Evolutionary conservation across 108 stramenopile genomes (phyloP).

Genomic region (Chaetoceros muelleri): DNA sequence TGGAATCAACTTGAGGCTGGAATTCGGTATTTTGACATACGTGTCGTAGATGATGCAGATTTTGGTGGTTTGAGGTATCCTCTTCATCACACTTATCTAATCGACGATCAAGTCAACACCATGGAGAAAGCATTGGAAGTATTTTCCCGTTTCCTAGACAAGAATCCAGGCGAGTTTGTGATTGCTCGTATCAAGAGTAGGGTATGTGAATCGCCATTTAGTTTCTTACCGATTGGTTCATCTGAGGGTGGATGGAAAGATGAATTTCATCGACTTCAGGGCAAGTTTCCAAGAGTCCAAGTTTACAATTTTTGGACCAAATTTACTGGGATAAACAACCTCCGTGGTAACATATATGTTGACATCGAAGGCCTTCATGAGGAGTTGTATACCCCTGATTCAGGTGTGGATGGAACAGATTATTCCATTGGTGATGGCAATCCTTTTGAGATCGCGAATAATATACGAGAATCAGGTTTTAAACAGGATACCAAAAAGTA

Average conservation of each 20-base stretch:
- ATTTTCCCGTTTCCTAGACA: background rate
- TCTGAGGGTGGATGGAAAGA: background rate
- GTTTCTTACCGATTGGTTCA: too few relatives aligned
- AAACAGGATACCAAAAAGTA: background rate
- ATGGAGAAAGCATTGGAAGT: background rate
- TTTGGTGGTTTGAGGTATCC: background rate
- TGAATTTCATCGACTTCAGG: background rate
- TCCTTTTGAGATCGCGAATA: background rate
- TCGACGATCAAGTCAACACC: background rate
- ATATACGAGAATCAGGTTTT: background rate
- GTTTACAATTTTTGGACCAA: too few relatives aligned
- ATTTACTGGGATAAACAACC: too few relatives aligned
- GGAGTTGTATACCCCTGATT: background rate
- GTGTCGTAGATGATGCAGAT: background rate
- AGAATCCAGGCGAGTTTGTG: background rate
- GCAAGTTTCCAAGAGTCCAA: too few relatives aligned
- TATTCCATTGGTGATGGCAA: background rate
- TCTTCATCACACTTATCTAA: background rate
- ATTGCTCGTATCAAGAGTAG: background rate
- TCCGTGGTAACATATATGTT: background rate
- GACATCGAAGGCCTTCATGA: background rate
- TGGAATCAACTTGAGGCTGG: background rate
- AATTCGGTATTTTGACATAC: background rate
- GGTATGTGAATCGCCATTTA: background rate
- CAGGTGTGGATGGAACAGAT: background rate